phyloP scores from a whole-genome alignment of 805 yeast species.

The Suhomyces xylopsoci region DNA sequence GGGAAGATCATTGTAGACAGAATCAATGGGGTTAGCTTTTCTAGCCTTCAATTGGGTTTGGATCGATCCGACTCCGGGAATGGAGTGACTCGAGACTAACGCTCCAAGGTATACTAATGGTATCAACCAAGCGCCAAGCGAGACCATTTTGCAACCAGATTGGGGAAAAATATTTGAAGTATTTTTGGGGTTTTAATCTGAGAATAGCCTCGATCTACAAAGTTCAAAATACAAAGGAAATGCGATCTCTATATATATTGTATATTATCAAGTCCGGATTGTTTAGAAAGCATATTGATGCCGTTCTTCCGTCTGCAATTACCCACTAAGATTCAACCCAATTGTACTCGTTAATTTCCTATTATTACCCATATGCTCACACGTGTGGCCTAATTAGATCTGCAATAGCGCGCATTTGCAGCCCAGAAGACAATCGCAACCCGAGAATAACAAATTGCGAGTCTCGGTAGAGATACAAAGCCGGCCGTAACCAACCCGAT shows the following conservation, averaged over 20 bases:
- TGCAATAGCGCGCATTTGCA: neutral
- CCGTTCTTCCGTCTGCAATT: neutral
- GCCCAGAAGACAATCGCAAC: neutral
- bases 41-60: slow-evolving; percentile 20
- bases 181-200: neutral
- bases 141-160: slow-evolving; percentile 1
- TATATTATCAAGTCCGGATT: neutral
- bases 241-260: neutral
- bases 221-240: neutral
- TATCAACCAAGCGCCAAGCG: neutral
- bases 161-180: neutral
- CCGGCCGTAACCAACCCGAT: neutral
- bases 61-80: slow-evolving; percentile 25
- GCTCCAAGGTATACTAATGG: slow-evolving; percentile 1
- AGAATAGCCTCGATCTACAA: neutral
- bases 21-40: slow-evolving; percentile 21
- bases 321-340: neutral
- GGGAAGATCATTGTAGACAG: slow-evolving; percentile 22
- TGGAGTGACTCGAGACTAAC: slow-evolving; percentile 14
- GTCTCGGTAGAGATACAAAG: neutral
- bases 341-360: neutral
- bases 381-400: neutral
- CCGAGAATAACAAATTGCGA: neutral
- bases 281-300: neutral
- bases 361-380: neutral